phyloP scores from a whole-genome alignment of 305 asterid genomes.

The Coffea humblotiana region DNA sequence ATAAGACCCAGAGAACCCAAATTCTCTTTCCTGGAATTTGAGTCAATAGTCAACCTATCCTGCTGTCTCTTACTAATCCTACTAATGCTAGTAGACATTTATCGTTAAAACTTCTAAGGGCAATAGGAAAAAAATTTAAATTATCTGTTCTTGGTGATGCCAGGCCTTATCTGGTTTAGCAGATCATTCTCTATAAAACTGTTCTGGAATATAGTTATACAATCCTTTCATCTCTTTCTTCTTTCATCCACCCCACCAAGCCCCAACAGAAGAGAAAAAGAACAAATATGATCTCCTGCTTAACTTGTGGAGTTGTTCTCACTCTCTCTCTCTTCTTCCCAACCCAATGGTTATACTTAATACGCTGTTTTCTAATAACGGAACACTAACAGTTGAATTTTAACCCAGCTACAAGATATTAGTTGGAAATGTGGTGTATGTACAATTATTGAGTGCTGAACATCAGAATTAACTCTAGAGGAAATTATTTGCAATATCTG shows the following conservation, averaged over 20 bases:
- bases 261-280: background rate
- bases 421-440: background rate
- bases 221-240: background rate
- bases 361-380: background rate
- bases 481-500: background rate
- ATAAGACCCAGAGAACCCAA: background rate
- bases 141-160: background rate
- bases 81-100: background rate
- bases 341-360: background rate
- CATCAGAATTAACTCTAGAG: background rate
- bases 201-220: background rate
- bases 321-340: too few relatives aligned
- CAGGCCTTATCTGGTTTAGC: background rate
- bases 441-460: too few relatives aligned
- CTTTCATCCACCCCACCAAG: background rate
- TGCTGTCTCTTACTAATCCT: background rate
- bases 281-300: background rate
- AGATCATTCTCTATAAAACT: background rate
- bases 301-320: background rate
- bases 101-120: background rate
- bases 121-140: background rate
- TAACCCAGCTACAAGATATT: background rate
- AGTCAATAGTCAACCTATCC: background rate
- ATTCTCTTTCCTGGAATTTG: background rate
- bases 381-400: background rate